phyloP scores from a whole-genome alignment of 75 land plant species.

The Pinus taeda region DNA sequence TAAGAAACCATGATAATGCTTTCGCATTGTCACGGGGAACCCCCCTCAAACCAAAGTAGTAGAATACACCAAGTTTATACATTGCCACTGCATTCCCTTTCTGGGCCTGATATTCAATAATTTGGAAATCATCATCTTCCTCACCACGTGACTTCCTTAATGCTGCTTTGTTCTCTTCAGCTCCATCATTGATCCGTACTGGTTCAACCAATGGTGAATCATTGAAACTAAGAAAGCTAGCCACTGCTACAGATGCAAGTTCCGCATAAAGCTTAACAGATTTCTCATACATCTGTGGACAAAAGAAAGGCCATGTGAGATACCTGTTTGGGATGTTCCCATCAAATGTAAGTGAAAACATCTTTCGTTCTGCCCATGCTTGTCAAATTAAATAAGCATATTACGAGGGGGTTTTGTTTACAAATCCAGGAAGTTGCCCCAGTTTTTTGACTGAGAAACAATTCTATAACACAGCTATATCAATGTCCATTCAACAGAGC shows the following conservation, averaged over 20 bases:
- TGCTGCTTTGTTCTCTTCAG: constrained; percentile 84
- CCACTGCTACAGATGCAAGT: constrained; percentile 81
- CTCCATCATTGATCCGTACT: constrained; percentile 77
- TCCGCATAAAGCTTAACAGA: constrained; percentile 87
- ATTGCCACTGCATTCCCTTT: constrained; percentile 88
- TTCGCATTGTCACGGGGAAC: constrained; percentile 67
- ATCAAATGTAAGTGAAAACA: neutral
- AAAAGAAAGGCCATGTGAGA: constrained; percentile 3
- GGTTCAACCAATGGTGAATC: constrained; percentile 86
- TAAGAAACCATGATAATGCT: constrained; percentile 80
- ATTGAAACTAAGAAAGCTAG: constrained; percentile 80
- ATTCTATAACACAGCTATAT: neutral
- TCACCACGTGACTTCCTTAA: constrained; percentile 88
- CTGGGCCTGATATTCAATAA: constrained; percentile 91
- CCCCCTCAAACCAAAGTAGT: constrained; percentile 93
- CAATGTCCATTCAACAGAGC: neutral
- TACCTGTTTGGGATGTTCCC: neutral
- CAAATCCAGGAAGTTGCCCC: neutral
- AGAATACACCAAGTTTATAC: constrained; percentile 78
- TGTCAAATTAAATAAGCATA: neutral
- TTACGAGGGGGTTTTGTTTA: neutral
- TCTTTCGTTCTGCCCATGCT: neutral
- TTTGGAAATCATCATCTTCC: constrained; percentile 97
- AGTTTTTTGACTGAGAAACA: neutral
- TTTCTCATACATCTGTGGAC: constrained; percentile 75